These are phyloP conservation scores for Trichoderma semiorbis DNA, from an alignment of 2,329 filamentous ascomycete species.

Conservation along the genomic window DNA sequence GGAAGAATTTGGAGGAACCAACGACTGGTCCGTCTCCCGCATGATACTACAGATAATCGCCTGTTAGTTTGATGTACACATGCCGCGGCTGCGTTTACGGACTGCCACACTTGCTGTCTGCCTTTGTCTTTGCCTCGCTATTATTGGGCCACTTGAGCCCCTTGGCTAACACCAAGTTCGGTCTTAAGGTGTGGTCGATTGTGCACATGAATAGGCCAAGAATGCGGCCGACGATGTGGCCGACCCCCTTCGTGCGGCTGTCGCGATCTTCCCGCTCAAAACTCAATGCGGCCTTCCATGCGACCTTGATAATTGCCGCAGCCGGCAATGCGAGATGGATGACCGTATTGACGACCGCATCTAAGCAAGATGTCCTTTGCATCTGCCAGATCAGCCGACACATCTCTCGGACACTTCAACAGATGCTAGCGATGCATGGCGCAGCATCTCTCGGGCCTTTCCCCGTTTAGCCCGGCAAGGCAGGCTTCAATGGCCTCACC, in stretches of 20 bases:
- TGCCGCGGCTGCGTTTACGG: constrained; percentile 9
- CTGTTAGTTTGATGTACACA: not conserved
- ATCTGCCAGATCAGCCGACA: constrained; percentile 1
- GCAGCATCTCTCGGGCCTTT: constrained; percentile 3
- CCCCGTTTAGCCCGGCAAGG: not conserved
- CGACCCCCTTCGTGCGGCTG: not conserved
- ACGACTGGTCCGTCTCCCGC: not conserved
- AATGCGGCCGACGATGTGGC: constrained; percentile 1
- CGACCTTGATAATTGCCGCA: constrained; percentile 16
- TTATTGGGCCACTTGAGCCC: not conserved
- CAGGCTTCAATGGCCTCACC: not conserved
- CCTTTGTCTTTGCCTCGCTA: not conserved
- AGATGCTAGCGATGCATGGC: constrained; percentile 7
- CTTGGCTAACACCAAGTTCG: not conserved
- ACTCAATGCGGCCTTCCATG: constrained; percentile 20
- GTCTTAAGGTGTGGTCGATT: not conserved
- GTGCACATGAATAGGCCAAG: not conserved
- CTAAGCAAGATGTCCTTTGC: not conserved
- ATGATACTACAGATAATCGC: not conserved
- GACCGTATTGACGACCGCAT: not conserved
- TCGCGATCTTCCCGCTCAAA: constrained; percentile 19
- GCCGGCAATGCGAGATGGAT: constrained; percentile 8
- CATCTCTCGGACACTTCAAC: not conserved
- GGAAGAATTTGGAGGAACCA: constrained; percentile 7
- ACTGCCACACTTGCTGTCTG: not conserved